Evolutionary conservation across 2,329 filamentous ascomycete species (phyloP).

Genomic region (Fusarium denticulatum): DNA sequence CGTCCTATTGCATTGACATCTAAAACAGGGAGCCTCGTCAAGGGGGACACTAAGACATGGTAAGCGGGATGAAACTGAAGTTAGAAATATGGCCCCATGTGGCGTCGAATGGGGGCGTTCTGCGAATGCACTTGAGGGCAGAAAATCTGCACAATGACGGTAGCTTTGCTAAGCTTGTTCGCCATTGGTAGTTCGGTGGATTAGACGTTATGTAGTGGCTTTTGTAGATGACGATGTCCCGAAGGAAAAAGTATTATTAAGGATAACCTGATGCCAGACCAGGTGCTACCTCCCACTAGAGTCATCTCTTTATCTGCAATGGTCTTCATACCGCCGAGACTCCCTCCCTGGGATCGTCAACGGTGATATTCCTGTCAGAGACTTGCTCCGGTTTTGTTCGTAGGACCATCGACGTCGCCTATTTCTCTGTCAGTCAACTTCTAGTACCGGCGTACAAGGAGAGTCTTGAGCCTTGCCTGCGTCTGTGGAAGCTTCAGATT

Average conservation of each 20-base stretch:
- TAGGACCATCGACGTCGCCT: accelerated
- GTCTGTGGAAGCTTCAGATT: not conserved
- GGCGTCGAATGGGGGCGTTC: no score
- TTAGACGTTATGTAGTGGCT: not conserved
- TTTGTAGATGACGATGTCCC: accelerated
- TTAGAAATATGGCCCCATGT: not conserved
- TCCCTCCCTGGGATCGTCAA: not conserved
- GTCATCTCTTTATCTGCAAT: accelerated
- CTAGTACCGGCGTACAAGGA: accelerated
- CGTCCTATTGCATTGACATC: not conserved
- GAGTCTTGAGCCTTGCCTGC: not conserved
- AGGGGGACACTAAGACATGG: accelerated
- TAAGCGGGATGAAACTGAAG: accelerated
- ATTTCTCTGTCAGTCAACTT: no score
- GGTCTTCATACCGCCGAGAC: not conserved
- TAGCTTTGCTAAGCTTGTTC: not conserved
- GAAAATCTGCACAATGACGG: accelerated
- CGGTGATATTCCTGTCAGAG: not conserved
- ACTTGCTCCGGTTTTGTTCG: not conserved
- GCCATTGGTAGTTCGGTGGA: accelerated
- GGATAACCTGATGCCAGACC: no score
- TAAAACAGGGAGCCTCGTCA: accelerated
- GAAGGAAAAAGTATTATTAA: not conserved
- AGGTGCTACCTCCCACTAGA: no score
- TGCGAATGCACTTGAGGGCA: no score